A percentile compares a stretch with the other conserved stretches of the same genome.
Evolutionary conservation across 2,329 filamentous ascomycete genomes (phyloP).

Genomic region (Pyrenophora seminiperda): DNA sequence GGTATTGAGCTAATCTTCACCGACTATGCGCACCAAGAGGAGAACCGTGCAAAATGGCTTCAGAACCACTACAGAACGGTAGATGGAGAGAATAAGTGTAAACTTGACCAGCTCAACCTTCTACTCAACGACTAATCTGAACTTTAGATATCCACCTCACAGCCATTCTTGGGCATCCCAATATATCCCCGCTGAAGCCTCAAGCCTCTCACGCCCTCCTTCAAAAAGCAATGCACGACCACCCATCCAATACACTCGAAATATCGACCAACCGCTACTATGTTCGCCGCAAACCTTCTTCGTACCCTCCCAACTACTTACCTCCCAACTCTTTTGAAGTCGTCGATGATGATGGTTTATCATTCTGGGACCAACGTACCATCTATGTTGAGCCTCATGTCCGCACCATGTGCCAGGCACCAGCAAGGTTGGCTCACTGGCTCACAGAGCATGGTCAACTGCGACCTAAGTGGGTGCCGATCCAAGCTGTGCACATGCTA

Average conservation of each 20-base stretch:
- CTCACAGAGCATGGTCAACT: constrained; percentile 37
- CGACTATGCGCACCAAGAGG: constrained; percentile 44
- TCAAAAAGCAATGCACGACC: constrained; percentile 31
- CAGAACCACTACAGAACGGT: constrained; percentile 30
- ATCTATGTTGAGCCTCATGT: constrained; percentile 47
- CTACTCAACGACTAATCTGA: neutral
- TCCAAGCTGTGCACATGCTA: constrained; percentile 41
- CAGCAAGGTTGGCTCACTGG: constrained; percentile 39
- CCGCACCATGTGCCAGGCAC: constrained; percentile 37
- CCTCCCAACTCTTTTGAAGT: constrained; percentile 32
- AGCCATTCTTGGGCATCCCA: constrained; percentile 37
- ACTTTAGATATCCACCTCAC: constrained; percentile 41
- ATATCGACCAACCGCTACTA: constrained; percentile 34
- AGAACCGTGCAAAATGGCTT: constrained; percentile 33
- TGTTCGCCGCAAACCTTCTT: constrained; percentile 38
- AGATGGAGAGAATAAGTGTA: constrained; percentile 36
- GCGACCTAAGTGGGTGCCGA: constrained; percentile 41
- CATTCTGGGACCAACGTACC: constrained; percentile 45
- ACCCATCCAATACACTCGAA: constrained; percentile 29
- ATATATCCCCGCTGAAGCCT: constrained; percentile 40
- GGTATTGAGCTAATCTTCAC: constrained; percentile 45
- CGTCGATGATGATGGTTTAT: constrained; percentile 36
- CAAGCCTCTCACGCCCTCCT: constrained; percentile 37
- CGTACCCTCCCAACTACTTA: constrained; percentile 39
- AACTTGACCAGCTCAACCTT: neutral